These are phyloP conservation scores for Ceratobasidium sp. DNA, from an alignment of 1,284 basidiomycete species.

Conservation along the genomic window DNA sequence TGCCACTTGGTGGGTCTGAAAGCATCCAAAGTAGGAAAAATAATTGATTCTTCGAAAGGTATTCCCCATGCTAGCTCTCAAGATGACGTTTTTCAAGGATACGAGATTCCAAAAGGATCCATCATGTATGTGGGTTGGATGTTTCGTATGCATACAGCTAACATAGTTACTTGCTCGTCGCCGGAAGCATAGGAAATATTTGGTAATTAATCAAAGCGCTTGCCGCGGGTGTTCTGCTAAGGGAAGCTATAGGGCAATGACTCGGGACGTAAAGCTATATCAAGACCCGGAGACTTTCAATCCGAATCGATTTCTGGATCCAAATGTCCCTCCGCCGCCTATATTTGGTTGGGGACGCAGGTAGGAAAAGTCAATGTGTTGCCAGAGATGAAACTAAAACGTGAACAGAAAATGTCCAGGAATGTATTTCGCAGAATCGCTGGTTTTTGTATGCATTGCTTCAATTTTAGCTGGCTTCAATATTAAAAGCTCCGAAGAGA, in stretches of 20 bases:
- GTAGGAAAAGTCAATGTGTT: constrained; percentile 22
- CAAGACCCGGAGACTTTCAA: constrained; percentile 44
- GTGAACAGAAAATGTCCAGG: constrained; percentile 13
- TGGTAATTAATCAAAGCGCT: background rate
- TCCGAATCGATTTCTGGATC: constrained; percentile 44
- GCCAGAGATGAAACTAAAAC: background rate
- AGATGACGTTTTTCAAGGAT: constrained; percentile 37
- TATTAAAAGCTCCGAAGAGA: background rate
- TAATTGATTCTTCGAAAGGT: background rate
- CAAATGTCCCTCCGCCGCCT: constrained; percentile 49
- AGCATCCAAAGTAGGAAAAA: background rate
- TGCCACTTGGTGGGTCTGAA: constrained; percentile 42
- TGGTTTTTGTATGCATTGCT: background rate
- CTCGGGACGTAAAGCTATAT: constrained; percentile 42
- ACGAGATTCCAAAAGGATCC: constrained; percentile 43
- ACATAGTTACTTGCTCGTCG: too few species aligned
- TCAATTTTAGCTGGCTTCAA: constrained; percentile 2
- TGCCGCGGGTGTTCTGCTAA: background rate
- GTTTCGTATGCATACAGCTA: constrained; percentile 18
- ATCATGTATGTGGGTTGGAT: constrained; percentile 36
- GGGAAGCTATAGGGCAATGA: constrained; percentile 40
- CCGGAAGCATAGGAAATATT: background rate
- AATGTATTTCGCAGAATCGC: constrained; percentile 1
- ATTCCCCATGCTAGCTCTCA: background rate
- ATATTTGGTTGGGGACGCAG: constrained; percentile 56